Percentiles rank a stretch among this genome's conserved stretches.
phyloP scores from a whole-genome alignment of 352 stramenopile species.

The Saprolegnia parasitica region DNA sequence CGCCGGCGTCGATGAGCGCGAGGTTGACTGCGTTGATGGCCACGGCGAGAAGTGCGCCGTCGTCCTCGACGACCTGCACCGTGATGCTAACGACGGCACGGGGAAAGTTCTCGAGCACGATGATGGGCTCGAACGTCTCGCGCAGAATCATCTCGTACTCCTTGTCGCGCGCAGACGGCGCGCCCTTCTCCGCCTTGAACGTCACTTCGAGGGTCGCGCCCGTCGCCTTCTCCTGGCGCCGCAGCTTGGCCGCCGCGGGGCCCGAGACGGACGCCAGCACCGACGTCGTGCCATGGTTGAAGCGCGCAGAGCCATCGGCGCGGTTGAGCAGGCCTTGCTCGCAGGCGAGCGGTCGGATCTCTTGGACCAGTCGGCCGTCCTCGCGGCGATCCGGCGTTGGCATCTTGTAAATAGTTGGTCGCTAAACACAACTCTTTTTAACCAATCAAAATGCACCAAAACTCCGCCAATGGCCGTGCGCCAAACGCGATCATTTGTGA shows the following conservation, averaged over 20 bases:
- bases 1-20: slow-evolving; percentile 70
- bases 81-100: slow-evolving; percentile 82
- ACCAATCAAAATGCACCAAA: not conserved
- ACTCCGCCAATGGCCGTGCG: not conserved
- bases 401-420: slow-evolving; percentile 8
- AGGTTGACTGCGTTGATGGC: slow-evolving; percentile 76
- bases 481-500: not conserved
- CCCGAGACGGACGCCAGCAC: slow-evolving; percentile 74
- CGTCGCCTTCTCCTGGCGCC: slow-evolving; percentile 60
- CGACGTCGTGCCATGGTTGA: slow-evolving; percentile 67
- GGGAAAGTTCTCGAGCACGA: slow-evolving; percentile 65
- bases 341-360: slow-evolving; percentile 66
- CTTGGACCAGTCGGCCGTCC: slow-evolving; percentile 67
- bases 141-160: slow-evolving; percentile 81
- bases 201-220: slow-evolving; percentile 63
- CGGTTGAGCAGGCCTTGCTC: slow-evolving; percentile 75
- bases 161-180: slow-evolving; percentile 65
- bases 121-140: slow-evolving; percentile 63
- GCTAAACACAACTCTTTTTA: not conserved
- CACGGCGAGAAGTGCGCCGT: slow-evolving; percentile 72
- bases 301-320: slow-evolving; percentile 70
- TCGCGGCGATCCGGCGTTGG: slow-evolving; percentile 33
- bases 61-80: slow-evolving; percentile 80
- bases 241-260: slow-evolving; percentile 66
- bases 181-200: slow-evolving; percentile 77